Percentiles rank a stretch among this genome's conserved stretches.
Evolutionary conservation across 495 filamentous ascomycete genomes (phyloP).

Genomic region (Penicillium chermesinum): DNA sequence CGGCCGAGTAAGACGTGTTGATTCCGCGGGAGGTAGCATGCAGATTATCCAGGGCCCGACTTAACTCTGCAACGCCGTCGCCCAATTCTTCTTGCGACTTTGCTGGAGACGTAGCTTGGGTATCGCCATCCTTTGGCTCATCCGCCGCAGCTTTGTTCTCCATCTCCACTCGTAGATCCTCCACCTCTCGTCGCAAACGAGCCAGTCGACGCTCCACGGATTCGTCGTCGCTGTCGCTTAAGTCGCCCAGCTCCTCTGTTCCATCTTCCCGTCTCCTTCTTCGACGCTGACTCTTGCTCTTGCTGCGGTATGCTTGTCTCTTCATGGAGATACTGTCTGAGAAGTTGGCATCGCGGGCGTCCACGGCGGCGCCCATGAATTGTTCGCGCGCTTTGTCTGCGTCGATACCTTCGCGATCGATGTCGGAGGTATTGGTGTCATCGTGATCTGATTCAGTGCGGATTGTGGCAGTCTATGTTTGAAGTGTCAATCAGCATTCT

Average conservation of each 20-base stretch:
- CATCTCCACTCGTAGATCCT: conserved; percentile 69
- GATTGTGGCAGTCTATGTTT: conserved; percentile 56
- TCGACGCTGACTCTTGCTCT: conserved; percentile 47
- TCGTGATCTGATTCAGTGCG: conserved; percentile 64
- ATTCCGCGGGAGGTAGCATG: conserved; percentile 40
- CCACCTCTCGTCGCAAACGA: conserved; percentile 68
- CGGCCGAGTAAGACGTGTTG: conserved; percentile 29
- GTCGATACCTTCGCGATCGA: conserved; percentile 68
- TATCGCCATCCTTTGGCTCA: conserved; percentile 5
- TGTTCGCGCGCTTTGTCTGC: conserved; percentile 71
- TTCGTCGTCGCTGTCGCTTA: conserved; percentile 67
- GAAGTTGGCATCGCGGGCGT: conserved; percentile 72
- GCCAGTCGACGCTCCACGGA: conserved; percentile 71
- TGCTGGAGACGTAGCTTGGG: not conserved
- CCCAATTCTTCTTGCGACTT: conserved; percentile 24
- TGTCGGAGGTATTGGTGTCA: conserved; percentile 50
- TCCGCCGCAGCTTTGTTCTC: conserved; percentile 16
- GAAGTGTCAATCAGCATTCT: too few relatives aligned
- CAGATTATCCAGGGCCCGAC: conserved; percentile 55
- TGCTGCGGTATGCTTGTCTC: conserved; percentile 73
- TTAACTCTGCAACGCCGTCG: conserved; percentile 55
- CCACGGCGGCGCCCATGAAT: conserved; percentile 69
- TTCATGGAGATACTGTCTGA: conserved; percentile 75
- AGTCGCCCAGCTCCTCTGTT: conserved; percentile 54
- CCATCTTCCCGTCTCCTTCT: conserved; percentile 52